phyloP scores from a whole-genome alignment of 495 filamentous ascomycete species.

The Aspergillus diversus region DNA sequence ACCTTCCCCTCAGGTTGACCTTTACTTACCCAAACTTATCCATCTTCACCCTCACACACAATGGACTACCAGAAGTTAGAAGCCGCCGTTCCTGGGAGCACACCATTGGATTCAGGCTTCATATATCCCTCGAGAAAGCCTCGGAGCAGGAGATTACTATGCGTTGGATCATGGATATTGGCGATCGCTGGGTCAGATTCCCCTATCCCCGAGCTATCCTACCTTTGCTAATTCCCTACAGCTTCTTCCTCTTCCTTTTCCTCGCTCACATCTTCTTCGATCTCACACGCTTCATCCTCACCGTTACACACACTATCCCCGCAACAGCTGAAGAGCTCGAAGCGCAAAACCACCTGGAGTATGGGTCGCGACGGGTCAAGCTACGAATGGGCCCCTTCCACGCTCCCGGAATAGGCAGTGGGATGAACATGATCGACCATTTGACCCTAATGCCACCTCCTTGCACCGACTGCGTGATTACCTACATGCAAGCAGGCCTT shows the following conservation, averaged over 20 bases:
- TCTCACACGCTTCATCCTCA: neutral
- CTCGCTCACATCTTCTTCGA: neutral
- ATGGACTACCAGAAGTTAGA: neutral
- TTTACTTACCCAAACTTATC: neutral
- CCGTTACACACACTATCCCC: neutral
- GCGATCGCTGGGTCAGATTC: neutral
- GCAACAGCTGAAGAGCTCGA: neutral
- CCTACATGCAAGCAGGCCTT: neutral
- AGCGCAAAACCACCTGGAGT: neutral
- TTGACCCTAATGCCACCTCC: neutral
- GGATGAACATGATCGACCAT: neutral
- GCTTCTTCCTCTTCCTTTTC: neutral
- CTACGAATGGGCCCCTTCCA: neutral
- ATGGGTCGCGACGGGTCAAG: neutral
- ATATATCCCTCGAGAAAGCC: neutral
- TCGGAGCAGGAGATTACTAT: neutral
- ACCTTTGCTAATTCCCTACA: neutral
- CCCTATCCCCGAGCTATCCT: no score
- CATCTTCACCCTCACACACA: neutral
- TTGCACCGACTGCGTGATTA: neutral
- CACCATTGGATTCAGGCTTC: neutral
- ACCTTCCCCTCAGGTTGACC: neutral
- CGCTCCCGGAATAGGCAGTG: neutral
- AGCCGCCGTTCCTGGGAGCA: neutral
- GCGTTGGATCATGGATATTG: neutral